Percentiles rank a stretch among this genome's conserved stretches.
Conservation (phyloP, 305 asterid genomes). For the Solanum hybrid region DNA sequence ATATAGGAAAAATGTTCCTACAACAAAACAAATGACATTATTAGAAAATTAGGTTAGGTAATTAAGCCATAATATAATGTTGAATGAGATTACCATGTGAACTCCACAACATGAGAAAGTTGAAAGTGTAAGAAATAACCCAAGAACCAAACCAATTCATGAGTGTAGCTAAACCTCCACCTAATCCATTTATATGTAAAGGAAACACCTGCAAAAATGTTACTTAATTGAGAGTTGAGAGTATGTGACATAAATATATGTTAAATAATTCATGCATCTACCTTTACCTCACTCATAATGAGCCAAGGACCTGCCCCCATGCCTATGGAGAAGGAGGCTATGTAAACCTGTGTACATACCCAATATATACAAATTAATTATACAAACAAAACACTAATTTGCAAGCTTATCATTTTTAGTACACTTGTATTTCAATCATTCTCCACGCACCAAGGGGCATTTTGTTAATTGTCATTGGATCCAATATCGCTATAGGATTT, state of each 20-base stretch:
- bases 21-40: not conserved
- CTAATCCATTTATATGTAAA: not conserved
- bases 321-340: not conserved
- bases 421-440: not conserved
- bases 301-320: not conserved
- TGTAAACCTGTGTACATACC: not conserved
- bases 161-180: not conserved
- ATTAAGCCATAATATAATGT: too few relatives aligned
- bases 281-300: not conserved
- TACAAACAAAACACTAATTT: not conserved
- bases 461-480: not conserved
- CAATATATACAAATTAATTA: not conserved
- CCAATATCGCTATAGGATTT: not conserved
- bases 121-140: not conserved
- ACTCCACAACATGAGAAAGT: not conserved
- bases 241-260: not conserved
- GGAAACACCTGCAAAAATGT: not conserved
- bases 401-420: not conserved
- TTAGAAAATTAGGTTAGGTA: not conserved
- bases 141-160: not conserved
- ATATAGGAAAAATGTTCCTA: constrained; percentile 61
- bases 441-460: not conserved
- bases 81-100: not conserved
- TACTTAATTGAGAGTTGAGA: not conserved
- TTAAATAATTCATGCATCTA: not conserved